Evolutionary conservation across 805 yeast genomes (phyloP).

Genomic region (Diddensiella transvaalensis): DNA sequence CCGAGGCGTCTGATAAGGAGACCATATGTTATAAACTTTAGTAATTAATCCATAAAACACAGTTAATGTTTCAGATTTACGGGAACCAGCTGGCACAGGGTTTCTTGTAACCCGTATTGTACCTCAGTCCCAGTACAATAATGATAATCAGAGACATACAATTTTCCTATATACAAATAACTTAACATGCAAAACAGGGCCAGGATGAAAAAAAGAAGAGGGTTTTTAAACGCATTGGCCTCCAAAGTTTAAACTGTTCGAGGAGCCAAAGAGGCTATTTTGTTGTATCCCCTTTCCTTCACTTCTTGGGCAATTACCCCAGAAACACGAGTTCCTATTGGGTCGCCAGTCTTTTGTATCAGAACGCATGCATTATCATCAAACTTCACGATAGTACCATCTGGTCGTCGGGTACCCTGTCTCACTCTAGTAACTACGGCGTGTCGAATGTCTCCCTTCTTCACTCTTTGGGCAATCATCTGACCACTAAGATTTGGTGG

Average conservation of each 20-base stretch:
- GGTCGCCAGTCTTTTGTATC: constrained; percentile 88
- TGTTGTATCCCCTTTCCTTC: constrained; percentile 75
- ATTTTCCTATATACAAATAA: too few relatives aligned
- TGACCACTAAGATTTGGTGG: constrained; percentile 70
- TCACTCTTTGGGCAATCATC: constrained; percentile 65
- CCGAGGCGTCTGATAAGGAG: too few relatives aligned
- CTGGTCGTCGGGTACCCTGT: constrained; percentile 71
- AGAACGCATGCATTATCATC: constrained; percentile 98
- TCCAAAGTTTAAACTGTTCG: constrained; percentile 65
- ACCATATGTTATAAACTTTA: too few relatives aligned
- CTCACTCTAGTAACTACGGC: constrained; percentile 94
- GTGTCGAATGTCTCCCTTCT: constrained; percentile 92
- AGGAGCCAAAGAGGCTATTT: constrained; percentile 89
- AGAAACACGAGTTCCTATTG: constrained; percentile 88
- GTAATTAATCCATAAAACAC: too few relatives aligned
- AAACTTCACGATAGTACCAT: constrained; percentile 81
- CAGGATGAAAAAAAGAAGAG: too few relatives aligned
- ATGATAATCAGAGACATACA: too few relatives aligned
- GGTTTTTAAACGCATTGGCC: too few relatives aligned
- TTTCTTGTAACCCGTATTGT: too few relatives aligned
- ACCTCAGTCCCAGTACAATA: too few relatives aligned
- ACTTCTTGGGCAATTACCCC: constrained; percentile 90
- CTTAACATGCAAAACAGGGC: too few relatives aligned
- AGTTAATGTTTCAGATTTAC: too few relatives aligned
- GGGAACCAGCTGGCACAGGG: too few relatives aligned